Conservation (phyloP, 2,329 filamentous ascomycete species). For the Xylariaceae sp. region DNA sequence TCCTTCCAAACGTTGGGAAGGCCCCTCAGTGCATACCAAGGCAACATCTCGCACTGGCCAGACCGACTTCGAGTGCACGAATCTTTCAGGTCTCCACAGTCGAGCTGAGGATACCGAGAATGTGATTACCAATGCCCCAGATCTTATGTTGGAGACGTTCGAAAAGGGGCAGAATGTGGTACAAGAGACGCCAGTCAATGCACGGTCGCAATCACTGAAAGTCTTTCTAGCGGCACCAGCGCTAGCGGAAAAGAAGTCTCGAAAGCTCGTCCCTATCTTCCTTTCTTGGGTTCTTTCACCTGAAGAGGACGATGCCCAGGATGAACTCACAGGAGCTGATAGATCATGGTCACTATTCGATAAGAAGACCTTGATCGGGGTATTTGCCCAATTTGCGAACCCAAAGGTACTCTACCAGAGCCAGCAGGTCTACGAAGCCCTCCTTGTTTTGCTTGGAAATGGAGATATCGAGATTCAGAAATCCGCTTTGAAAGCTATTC, state of each 20-base stretch:
- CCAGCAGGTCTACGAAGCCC: constrained; percentile 68
- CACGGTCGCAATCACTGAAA: constrained; percentile 74
- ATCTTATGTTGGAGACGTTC: constrained; percentile 61
- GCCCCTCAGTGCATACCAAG: constrained; percentile 33
- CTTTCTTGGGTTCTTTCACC: constrained; percentile 69
- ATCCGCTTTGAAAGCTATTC: constrained; percentile 74
- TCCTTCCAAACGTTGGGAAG: constrained; percentile 52
- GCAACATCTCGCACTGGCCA: constrained; percentile 38
- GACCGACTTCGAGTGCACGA: constrained; percentile 83
- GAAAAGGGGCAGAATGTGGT: constrained; percentile 58
- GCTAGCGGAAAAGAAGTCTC: constrained; percentile 81
- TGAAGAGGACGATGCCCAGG: constrained; percentile 36
- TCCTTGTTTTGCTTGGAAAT: constrained; percentile 75
- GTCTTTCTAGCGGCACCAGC: constrained; percentile 70
- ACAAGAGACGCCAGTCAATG: constrained; percentile 48
- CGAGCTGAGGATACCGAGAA: constrained; percentile 49
- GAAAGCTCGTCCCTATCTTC: constrained; percentile 79
- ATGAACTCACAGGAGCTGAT: constrained; percentile 16
- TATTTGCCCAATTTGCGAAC: constrained; percentile 84
- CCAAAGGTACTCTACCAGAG: constrained; percentile 78
- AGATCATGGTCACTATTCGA: constrained; percentile 70
- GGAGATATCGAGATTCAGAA: constrained; percentile 90
- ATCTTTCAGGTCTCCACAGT: constrained; percentile 58
- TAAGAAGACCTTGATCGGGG: constrained; percentile 73
- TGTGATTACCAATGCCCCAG: constrained; percentile 48